These are phyloP conservation scores for Rostrohypoxylon terebratum DNA, from an alignment of 495 filamentous ascomycete genomes.

Conservation along the genomic window DNA sequence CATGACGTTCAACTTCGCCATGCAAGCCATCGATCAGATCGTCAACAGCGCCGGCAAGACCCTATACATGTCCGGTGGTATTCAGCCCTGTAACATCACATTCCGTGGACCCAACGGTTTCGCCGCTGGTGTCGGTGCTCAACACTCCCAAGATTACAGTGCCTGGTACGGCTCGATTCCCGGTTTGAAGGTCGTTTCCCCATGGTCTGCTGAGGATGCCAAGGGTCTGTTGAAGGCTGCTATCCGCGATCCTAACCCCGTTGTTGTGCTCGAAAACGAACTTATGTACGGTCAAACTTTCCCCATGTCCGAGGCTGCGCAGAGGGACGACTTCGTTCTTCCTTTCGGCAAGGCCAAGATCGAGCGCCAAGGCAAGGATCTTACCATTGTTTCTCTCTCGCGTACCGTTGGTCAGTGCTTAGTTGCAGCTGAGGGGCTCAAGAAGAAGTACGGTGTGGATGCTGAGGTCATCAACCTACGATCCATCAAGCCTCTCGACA, in stretches of 20 bases:
- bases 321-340: constrained; percentile 94
- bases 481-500: constrained; percentile 94
- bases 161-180: constrained; percentile 99
- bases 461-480: constrained; percentile 98
- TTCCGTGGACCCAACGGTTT: constrained; percentile 99
- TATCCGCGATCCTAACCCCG: constrained; percentile 97
- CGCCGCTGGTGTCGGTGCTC: constrained; percentile 92
- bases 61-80: constrained; percentile 99
- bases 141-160: constrained; percentile 98
- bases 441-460: constrained; percentile 96
- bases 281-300: constrained; percentile 93
- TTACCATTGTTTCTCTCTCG: constrained; percentile 94
- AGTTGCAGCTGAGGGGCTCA: constrained; percentile 85
- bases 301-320: constrained; percentile 95
- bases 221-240: constrained; percentile 98
- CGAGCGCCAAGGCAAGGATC: constrained; percentile 92
- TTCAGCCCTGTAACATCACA: constrained; percentile 99
- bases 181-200: constrained; percentile 94
- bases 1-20: constrained; percentile 99
- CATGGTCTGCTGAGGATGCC: constrained; percentile 96
- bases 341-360: constrained; percentile 99
- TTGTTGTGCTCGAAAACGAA: constrained; percentile 96
- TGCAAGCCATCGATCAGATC: constrained; percentile 99
- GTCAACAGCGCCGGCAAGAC: constrained; percentile 99
- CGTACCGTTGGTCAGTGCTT: constrained; percentile 95